phyloP scores from a whole-genome alignment of 2,329 filamentous ascomycete species.

The Epichloe sylvatica region DNA sequence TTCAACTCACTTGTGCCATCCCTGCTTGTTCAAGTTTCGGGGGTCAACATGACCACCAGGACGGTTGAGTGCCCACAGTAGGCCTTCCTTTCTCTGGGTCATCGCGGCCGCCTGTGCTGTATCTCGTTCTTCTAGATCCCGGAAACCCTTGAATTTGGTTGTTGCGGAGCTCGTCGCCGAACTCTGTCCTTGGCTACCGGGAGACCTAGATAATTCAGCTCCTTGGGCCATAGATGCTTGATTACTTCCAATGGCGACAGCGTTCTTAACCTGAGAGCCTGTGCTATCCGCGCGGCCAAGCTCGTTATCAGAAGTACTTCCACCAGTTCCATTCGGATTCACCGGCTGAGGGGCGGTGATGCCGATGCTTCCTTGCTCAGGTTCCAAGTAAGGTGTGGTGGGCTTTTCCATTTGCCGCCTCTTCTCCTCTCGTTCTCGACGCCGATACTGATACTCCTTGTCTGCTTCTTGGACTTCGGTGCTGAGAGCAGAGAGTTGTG shows the following conservation, averaged over 20 bases:
- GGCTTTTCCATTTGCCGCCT: constrained; percentile 79
- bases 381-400: constrained; percentile 57
- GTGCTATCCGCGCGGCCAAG: constrained; percentile 62
- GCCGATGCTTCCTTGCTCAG: constrained; percentile 40
- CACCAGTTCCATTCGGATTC: constrained; percentile 30
- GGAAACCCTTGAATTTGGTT: constrained; percentile 74
- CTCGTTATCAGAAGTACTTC: constrained; percentile 50
- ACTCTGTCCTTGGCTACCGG: constrained; percentile 36
- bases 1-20: constrained; percentile 83
- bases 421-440: constrained; percentile 93
- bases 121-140: constrained; percentile 80
- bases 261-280: constrained; percentile 48
- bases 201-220: constrained; percentile 40
- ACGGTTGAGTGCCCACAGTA: constrained; percentile 86
- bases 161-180: constrained; percentile 35
- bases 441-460: constrained; percentile 91
- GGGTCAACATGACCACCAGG: constrained; percentile 92
- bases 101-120: constrained; percentile 31
- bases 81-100: constrained; percentile 73
- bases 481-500: constrained; percentile 78
- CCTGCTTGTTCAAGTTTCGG: constrained; percentile 87
- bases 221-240: constrained; percentile 17
- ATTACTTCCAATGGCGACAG: constrained; percentile 29
- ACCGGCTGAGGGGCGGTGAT: constrained; percentile 18
- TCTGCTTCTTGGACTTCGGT: constrained; percentile 84